These are phyloP conservation scores for Phialophora macrospora DNA, from an alignment of 2,329 filamentous ascomycete species.

Conservation along the genomic window DNA sequence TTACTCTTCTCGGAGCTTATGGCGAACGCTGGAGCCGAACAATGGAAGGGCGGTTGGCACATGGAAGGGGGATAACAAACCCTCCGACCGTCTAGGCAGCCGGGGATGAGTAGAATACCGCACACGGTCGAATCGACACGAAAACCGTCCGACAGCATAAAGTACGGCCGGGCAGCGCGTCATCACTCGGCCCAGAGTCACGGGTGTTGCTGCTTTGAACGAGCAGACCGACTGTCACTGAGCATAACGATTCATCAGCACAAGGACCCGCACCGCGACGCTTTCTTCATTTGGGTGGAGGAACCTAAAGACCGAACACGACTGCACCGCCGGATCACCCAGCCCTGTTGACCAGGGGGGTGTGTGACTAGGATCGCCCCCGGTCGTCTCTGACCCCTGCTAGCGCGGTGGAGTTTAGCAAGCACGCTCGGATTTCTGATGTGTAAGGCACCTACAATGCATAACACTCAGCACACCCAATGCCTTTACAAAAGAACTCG, in stretches of 20 bases:
- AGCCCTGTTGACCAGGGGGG: constrained; percentile 1
- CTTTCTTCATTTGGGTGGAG: background rate
- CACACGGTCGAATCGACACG: constrained; percentile 5
- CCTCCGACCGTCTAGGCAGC: constrained; percentile 26
- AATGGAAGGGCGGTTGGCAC: background rate
- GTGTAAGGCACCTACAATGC: constrained; percentile 31
- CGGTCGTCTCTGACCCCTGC: background rate
- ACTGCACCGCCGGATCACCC: background rate
- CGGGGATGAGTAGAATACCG: background rate
- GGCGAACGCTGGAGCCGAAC: constrained; percentile 15
- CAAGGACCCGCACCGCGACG: constrained; percentile 11
- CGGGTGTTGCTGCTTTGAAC: constrained; percentile 12
- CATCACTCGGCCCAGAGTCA: constrained; percentile 1
- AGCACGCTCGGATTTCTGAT: constrained; percentile 16
- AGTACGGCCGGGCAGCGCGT: background rate
- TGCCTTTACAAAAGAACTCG: constrained; percentile 37
- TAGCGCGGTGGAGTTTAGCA: background rate
- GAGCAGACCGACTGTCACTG: constrained; percentile 14
- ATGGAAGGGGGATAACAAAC: constrained; percentile 17
- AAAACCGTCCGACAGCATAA: constrained; percentile 5
- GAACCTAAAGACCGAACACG: background rate
- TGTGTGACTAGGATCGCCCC: background rate
- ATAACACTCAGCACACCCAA: constrained; percentile 16
- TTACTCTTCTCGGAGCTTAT: constrained; percentile 19
- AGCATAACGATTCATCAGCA: constrained; percentile 7